Evolutionary conservation across 2,329 filamentous ascomycete species (phyloP), one percentile per base, ranked within the genome.

Genomic region (Stagonosporopsis vannaccii): DNA sequence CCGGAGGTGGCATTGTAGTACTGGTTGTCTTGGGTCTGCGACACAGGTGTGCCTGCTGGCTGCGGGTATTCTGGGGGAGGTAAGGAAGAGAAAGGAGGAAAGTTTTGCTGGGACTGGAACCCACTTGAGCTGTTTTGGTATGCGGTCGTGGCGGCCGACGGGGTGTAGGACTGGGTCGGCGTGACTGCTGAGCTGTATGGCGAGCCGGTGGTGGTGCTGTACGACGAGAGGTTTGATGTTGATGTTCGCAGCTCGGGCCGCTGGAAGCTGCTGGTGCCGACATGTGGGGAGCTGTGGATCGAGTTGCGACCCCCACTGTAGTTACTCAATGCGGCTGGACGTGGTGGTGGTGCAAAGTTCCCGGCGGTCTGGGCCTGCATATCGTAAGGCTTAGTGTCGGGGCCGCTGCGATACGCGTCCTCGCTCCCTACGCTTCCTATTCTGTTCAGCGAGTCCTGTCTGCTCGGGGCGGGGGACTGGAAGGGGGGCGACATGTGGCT

Each of bases 71-170:
- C 87, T 83, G 26, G 87, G 82, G 42, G 87, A 32, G 87, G 86
- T 42, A 90, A 76, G 54, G 82, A 70, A 8, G 72, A 83, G 65
- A 90, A 88, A 0, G 84, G 81, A 26, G 86, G 81, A 57, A 88
- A 87, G 60, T 83, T 87, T 60, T 87, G 82, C 52, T 87, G 84
- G 33, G 80, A 75, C 22, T 87, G 83, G 68, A 86, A 90, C 36
- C 75, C 72, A 58, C 75, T 72, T 50, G 74, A 72, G 26, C 59
- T 72, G 45, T 45, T 61, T 43, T 70, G 71, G 52, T 73, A 76
- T 61, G 67, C 37, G 73, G 72, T 53, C 81, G 84, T 41, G 77
- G 66, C 58, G 8, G 79, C 42, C 76, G 82, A 67, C 68, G 78
- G 62, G 64, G 77, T 49, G 79, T 78, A 68, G 81, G 81, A 68